Base-by-base conservation (phyloP, 192 early-diverging fungal species). In the Chytriomyces hyalinus region DNA sequence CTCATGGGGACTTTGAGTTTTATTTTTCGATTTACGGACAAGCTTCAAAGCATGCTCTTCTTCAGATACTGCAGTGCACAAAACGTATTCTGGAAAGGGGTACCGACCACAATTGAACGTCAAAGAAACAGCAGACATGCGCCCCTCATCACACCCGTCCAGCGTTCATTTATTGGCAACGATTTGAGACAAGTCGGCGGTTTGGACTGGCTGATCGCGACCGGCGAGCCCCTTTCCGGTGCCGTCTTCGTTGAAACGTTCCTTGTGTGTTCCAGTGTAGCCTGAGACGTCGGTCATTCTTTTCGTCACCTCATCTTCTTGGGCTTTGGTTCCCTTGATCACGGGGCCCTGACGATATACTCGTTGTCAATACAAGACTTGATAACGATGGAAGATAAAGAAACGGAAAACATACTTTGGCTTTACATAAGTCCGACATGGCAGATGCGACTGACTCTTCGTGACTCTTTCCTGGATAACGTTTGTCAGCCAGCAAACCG, bases 161-260 rank as follows among this genome's bases (percentile, higher is more conserved):
- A 36, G 36, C 36, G 36, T 36, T 57, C 53, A 57, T 26, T 65
- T 65, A 13, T 28, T 49, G 48, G 51, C 59, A 9, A 71, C 70
- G 45, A 71, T 71, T 44, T 53, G 59, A 26, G 51, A 60, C 70
- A 71, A 59, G 26, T 71, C 59, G 15, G 70, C 70, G 17, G 70
- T 71, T 8, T n/a, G 24, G 7, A 26, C n/a, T 11, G 59, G 51
- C n/a, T 82, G 57, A 47, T 87, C 86, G 22, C 87, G 67, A n/a
- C 87, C 87, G 9, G 76, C 82, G 13, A 88, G 9, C 11, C 87
- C 87, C 7, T 67, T 65, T 45, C 87, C 87, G 50, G 60, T 72
- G 49, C 87, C 87, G 70, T 80, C 77, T 20, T 78, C 76, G 50
- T 77, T 83, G 73, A 81, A 82, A 4, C 83, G 74, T 13, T 81